Evolutionary conservation across 1,139 yeast genomes (phyloP), one percentile per base, ranked within the genome.

Genomic region (Scheffersomyces titani): DNA sequence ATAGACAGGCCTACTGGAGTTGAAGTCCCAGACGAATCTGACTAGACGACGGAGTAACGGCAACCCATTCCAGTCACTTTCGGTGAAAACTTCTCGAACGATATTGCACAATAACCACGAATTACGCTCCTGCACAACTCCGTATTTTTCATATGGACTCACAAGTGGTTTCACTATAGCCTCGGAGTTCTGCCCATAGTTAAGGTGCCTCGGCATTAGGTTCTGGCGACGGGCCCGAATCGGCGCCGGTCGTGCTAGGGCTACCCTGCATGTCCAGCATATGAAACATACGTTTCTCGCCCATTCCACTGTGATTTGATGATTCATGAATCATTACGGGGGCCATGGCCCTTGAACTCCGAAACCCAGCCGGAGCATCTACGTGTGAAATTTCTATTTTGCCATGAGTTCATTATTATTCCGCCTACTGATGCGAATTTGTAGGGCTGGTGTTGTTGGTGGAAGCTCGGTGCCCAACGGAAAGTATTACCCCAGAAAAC

Each of bases 171-270:
- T 30, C 22, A 46, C 49, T 46, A 22, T 46, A 46, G 49, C 49
- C 49, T 46, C 49, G 49, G 49, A 46, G 49, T 46, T 46, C 40
- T 20, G 49, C 22, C 16, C 49, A 46, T 46, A 46, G 49, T 46
- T 46, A 46, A 46, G 49, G n/a, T 13, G 16, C 24, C 49, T 46
- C 49, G 49, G 49, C 24, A 46, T 20, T 46, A 46, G 18, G n/a
- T 22, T 19, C 9, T 22, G 24, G 22, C 24, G 11, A 6, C 49
- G 49, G 49, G 6, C 24, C 49, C 49, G 49, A 46, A n/a, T 46
- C 49, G 49, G 49, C 22, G 49, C 24, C 49, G 22, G 49, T 46
- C 40, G 40, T 30, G 13, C 40, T 11, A 30, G 9, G 40, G 13
- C 40, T 9, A 11, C 40, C 40, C 40, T 30, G 40, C 40, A 30